Base-by-base conservation (phyloP, 2,329 filamentous ascomycete species). In the Rhinocladiella mackenziei region DNA sequence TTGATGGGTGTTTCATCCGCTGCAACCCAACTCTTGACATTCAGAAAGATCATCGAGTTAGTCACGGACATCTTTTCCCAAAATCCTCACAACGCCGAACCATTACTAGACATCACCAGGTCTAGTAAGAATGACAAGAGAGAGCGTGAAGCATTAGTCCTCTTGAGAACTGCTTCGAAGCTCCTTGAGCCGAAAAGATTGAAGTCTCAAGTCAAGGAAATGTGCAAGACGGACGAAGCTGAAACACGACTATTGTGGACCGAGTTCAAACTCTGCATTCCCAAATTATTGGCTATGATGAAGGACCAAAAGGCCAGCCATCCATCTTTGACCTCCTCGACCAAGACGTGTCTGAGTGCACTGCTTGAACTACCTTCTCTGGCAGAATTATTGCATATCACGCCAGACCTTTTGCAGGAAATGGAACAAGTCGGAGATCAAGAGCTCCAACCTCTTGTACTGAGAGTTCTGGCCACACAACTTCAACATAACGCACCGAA, bases 301-400 rank as follows among this genome's bases (percentile, higher is more conserved):
- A 47, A 40, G 28, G 42, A 45, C 13, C 45, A 43, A 15, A 52
- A 48, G 34, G 37, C 15, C 1, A n/a, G 36, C 9, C 44, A 41
- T 14, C 35, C 17, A 20, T 29, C 32, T n/a, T 39, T 67, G 64
- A 25, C 62, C 65, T 47, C 56, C 64, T 28, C 60, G 65, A 46
- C 72, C 58, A 83, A 84, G 28, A 79, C 85, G 44, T 78, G 87
- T 1, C 74, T 97, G 35, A 81, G 85, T 13, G 84, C 84, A 51
- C 71, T 94, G n/a, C 75, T 98, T 38, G 84, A 86, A 51, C 77
- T 96, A 5, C 74, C 95, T 30, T 91, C 89, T 0, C 89, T 91
- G 2, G 76, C 81, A 39, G 88, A 96, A 65, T 92, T 97, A 64
- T 81, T 97, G 63, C 86, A 87, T 62, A 86, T 89, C 7, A 84